Evolutionary conservation across 495 filamentous ascomycete species (phyloP), one percentile per base, ranked within the genome.

Genomic region (Penicillium angulare): DNA sequence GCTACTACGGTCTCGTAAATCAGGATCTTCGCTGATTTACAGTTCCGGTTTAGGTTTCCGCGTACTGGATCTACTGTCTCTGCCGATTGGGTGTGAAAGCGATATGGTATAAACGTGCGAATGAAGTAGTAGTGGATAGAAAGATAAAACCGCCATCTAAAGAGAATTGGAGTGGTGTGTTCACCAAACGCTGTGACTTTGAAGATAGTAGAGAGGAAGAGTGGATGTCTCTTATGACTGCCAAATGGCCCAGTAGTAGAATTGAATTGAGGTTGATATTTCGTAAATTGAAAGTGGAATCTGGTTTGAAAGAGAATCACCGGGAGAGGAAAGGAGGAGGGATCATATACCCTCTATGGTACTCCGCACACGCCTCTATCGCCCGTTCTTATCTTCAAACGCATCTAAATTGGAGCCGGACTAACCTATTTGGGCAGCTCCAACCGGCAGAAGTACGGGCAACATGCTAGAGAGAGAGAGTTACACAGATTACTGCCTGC

Each of bases 71-170:
- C 64, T 69, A 71, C 62, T 71, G 52, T 54, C 50, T 64, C 60
- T 55, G 58, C 58, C 64, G 20, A 61, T 62, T 40, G 66, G 66
- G 44, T 71, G 68, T 38, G 66, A 67, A 38, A 71, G 59, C 47
- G 64, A 65, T 63, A 71, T 71, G 47, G 66, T 68, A 61, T 71
- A 71, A 18, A 51, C 56, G 53, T 69, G 68, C 23, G 67, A 67
- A 55, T 69, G 66, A 38, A 59, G 64, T 51, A 60, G 66, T 52
- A 67, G 57, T 50, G 68, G 64, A 52, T 63, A 61, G 31, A 61
- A 55, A 34, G 68, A 66, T 43, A 64, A 60, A 59, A 62, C 53
- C 60, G 64, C 68, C 68, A 71, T 71, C 68, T 66, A 71, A 66
- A 59, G 45, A 57, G 34, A 54, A 13, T 59, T 55, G 50, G 36